Conservation (phyloP, 1,284 basidiomycete species). For the Trichosporon ovoides region DNA sequence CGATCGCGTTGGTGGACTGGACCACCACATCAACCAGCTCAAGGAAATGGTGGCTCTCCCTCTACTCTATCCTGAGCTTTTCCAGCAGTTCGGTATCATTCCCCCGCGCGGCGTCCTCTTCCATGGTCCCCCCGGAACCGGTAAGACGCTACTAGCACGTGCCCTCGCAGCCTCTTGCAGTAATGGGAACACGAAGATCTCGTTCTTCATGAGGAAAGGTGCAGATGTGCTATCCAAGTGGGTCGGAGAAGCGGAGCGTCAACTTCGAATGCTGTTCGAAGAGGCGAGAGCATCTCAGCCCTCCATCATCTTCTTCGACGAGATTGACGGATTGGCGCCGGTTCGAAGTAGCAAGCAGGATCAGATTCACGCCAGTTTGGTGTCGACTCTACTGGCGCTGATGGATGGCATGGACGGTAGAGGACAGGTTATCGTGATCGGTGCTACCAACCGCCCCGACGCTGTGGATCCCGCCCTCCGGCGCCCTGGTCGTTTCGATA, state of each 20-base stretch:
- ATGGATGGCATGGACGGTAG: constrained; percentile 99
- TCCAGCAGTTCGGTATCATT: constrained; percentile 88
- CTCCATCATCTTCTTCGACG: constrained; percentile 99
- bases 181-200: constrained; percentile 81
- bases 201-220: constrained; percentile 99
- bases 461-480: constrained; percentile 93
- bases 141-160: constrained; percentile 83
- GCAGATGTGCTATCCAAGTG: constrained; percentile 98
- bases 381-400: constrained; percentile 88
- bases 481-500: constrained; percentile 91
- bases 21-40: constrained; percentile 91
- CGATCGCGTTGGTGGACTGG: constrained; percentile 93
- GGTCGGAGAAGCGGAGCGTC: constrained; percentile 98
- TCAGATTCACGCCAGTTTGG: constrained; percentile 97
- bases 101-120: constrained; percentile 96
- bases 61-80: constrained; percentile 93
- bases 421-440: constrained; percentile 94
- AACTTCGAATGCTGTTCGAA: constrained; percentile 90
- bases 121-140: constrained; percentile 88
- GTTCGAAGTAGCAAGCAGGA: constrained; percentile 97
- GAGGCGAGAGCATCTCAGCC: constrained; percentile 91
- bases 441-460: constrained; percentile 95
- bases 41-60: constrained; percentile 99
- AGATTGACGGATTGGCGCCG: constrained; percentile 95
- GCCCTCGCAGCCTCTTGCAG: constrained; percentile 92